Conservation (phyloP, 768 basidiomycete species). For the Boletus patriciae region DNA sequence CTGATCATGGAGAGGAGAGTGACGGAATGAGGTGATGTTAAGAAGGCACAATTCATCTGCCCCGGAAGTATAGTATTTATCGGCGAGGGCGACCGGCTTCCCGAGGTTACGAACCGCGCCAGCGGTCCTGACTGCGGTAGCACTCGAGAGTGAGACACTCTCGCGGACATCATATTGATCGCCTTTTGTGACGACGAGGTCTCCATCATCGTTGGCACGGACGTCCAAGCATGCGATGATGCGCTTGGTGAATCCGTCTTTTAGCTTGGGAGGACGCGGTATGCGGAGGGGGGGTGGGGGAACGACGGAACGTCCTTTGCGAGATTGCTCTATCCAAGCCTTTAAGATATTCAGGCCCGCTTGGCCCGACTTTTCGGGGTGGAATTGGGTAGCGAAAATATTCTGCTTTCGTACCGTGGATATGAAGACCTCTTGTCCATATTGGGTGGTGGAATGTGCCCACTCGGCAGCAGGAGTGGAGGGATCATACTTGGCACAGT, state of each 20-base stretch:
- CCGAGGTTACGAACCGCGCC: slow-evolving; percentile 94
- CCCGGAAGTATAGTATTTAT: slow-evolving; percentile 80
- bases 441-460: slow-evolving; percentile 86
- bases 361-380: slow-evolving; percentile 94
- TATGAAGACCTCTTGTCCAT: slow-evolving; percentile 90
- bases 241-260: slow-evolving; percentile 82
- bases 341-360: slow-evolving; percentile 82
- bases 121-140: slow-evolving; percentile 44
- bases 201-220: slow-evolving; percentile 91
- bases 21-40: slow-evolving; percentile 99
- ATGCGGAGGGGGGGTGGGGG: slow-evolving; percentile 32
- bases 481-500: slow-evolving; percentile 74
- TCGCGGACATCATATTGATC: slow-evolving; percentile 99
- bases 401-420: slow-evolving; percentile 80
- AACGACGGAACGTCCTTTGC: slow-evolving; percentile 37
- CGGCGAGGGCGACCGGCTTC: slow-evolving; percentile 91
- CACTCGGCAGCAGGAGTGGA: slow-evolving; percentile 63
- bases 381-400: slow-evolving; percentile 93
- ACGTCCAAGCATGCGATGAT: slow-evolving; percentile 98
- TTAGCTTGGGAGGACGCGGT: slow-evolving; percentile 40
- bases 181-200: slow-evolving; percentile 98
- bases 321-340: slow-evolving; percentile 71
- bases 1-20: slow-evolving; percentile 92
- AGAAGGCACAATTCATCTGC: slow-evolving; percentile 97
- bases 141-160: slow-evolving; percentile 42